A percentile compares a stretch with the other conserved stretches of the same genome.
phyloP scores from a whole-genome alignment of 2,329 filamentous ascomycete species.

The Fusarium anthophilum region DNA sequence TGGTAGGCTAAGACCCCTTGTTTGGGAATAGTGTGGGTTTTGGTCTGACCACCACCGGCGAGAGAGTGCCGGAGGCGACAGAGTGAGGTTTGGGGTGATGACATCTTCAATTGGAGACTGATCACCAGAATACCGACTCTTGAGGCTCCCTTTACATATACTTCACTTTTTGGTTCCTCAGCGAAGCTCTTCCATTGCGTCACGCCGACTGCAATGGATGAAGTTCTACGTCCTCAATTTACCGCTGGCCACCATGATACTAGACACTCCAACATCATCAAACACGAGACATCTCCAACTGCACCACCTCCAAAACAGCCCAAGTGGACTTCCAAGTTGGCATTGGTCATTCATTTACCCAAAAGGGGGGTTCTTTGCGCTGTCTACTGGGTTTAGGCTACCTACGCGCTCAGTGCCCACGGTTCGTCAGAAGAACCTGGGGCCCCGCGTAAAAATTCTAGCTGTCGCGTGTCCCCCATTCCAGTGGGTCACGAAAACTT shows the following conservation, averaged over 20 bases:
- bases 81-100: neutral
- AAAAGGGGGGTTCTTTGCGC: slow-evolving; percentile 12
- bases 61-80: neutral
- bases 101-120: neutral
- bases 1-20: slow-evolving; percentile 8
- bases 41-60: slow-evolving; percentile 8
- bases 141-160: neutral
- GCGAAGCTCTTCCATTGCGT: neutral
- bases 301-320: neutral
- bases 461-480: slow-evolving; percentile 14
- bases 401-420: neutral
- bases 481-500: slow-evolving; percentile 12
- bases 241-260: accelerated
- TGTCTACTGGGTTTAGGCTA: neutral
- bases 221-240: neutral
- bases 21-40: neutral
- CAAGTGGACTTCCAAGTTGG: slow-evolving; percentile 3
- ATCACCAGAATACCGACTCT: neutral
- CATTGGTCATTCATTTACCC: slow-evolving; percentile 12
- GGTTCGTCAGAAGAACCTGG: slow-evolving; percentile 10
- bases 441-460: slow-evolving; percentile 22
- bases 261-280: neutral
- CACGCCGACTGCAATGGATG: no score
- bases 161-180: accelerated
- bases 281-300: slow-evolving; percentile 7